Percentiles rank a stretch among this genome's conserved stretches.
Evolutionary conservation across 129 eudicot species (phyloP).

Genomic region (Flaveria ramosissima): DNA sequence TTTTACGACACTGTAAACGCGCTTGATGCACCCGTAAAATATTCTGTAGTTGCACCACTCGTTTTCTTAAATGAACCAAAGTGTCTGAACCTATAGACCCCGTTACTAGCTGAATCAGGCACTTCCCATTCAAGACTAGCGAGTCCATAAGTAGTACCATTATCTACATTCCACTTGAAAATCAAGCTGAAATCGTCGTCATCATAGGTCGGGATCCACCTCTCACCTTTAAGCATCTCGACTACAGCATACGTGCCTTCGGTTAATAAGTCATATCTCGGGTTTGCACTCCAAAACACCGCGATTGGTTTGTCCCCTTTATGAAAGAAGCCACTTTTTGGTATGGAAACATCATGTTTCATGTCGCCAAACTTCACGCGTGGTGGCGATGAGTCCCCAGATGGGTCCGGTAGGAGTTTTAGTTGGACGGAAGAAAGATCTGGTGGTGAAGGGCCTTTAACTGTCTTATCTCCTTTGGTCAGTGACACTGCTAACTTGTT

Average conservation of each 20-base stretch:
- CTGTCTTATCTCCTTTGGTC: slow-evolving; percentile 44
- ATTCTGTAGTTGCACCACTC: slow-evolving; percentile 27
- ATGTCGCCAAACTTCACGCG: slow-evolving; percentile 61
- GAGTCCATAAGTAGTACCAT: slow-evolving; percentile 33
- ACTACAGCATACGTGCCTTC: slow-evolving; percentile 70
- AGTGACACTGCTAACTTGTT: slow-evolving; percentile 60
- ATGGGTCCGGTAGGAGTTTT: slow-evolving; percentile 38
- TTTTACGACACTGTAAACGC: slow-evolving; percentile 51
- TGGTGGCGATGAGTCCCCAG: slow-evolving; percentile 62
- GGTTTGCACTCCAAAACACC: slow-evolving; percentile 62
- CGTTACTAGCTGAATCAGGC: slow-evolving; percentile 44
- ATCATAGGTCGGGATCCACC: slow-evolving; percentile 54
- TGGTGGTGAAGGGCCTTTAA: slow-evolving; percentile 44
- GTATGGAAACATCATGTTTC: slow-evolving; percentile 42
- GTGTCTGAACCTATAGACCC: slow-evolving; percentile 67
- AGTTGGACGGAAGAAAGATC: slow-evolving; percentile 59
- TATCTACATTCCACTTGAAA: slow-evolving; percentile 50
- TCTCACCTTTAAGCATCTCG: slow-evolving; percentile 55
- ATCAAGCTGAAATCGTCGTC: slow-evolving; percentile 58
- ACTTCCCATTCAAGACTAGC: slow-evolving; percentile 71
- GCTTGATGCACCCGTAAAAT: slow-evolving; percentile 64
- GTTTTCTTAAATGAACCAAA: slow-evolving; percentile 57
- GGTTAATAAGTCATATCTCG: slow-evolving; percentile 60
- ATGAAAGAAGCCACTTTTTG: slow-evolving; percentile 39
- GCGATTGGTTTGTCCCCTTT: slow-evolving; percentile 50